Evolutionary conservation across 2,329 filamentous ascomycete genomes (phyloP), one percentile per base, ranked within the genome.

Genomic region (Juglanconis oblonga): DNA sequence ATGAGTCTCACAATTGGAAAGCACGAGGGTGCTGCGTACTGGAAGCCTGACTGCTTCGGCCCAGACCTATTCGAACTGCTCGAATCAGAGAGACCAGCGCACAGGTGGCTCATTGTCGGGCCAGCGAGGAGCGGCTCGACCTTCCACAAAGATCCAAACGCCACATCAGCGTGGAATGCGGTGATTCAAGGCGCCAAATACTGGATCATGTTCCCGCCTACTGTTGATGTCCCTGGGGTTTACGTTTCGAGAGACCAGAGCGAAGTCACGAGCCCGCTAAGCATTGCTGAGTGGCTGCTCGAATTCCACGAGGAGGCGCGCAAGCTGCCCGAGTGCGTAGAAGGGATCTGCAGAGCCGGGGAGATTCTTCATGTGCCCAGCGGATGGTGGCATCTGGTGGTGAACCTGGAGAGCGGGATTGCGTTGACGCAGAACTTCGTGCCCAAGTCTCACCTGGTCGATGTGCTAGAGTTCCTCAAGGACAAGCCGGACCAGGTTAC

Each of bases 351-450:
- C 71, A 75, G 78, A 13, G 85, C 87, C 47, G 94, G 94, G 2
- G 95, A 98, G 73, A 88, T 98, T 14, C 76, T 98, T 53, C 91
- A 97, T 71, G 94, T 98, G 5, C 94, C 95, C 0, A 92, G 89
- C 55, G 93, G 94, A 5, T 98, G 94, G 94, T 98, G 95, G 87
- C 94, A 98, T 78, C 79, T 98, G 36, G 95, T 98, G 9, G 87
- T 98, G 50, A 98, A 98, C 70, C 77, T 97, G 1, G 89, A 92
- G 67, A 82, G 85, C 11, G 89, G 90, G 48, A 90, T 98, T 64
- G 95, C 94, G 4, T 82, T 98, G 65, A 98, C 94, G 7, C 94
- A 98, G 72, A 98, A 98, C 71, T 97, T 98, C 70, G 91, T 98
- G 11, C 93, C 95, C 44, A 78, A 78, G 63, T 86, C 86, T 4